These are phyloP conservation scores for Thielaviopsis euricoi DNA, from an alignment of 2,329 filamentous ascomycete species.

Conservation along the genomic window DNA sequence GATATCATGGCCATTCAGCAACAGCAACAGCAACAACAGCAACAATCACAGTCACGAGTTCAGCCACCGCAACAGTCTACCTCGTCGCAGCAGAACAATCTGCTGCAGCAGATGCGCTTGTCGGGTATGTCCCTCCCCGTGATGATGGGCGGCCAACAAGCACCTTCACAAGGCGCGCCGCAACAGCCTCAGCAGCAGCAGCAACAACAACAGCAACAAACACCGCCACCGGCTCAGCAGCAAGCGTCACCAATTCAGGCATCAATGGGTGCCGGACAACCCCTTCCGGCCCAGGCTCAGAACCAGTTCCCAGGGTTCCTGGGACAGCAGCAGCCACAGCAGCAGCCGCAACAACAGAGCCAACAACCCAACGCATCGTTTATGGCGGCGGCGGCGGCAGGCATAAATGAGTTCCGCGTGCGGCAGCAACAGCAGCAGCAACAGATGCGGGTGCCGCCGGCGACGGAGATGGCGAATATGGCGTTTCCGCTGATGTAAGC, in stretches of 20 bases:
- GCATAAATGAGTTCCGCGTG: slow-evolving; percentile 4
- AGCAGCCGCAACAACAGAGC: background rate
- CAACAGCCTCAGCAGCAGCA: background rate
- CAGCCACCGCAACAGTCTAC: background rate
- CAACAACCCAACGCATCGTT: background rate
- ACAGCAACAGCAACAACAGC: slow-evolving; percentile 1
- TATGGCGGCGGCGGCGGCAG: background rate
- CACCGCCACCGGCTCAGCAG: background rate
- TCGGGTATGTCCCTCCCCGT: background rate
- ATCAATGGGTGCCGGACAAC: background rate
- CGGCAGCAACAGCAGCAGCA: background rate
- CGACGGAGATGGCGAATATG: background rate
- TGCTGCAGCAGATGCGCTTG: slow-evolving; percentile 1
- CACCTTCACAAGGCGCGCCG: background rate
- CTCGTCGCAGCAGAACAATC: background rate
- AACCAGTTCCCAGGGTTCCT: background rate
- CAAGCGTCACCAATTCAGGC: background rate
- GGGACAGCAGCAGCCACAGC: background rate
- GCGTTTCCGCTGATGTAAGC: slow-evolving; percentile 6
- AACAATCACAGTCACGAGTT: background rate
- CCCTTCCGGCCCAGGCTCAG: background rate
- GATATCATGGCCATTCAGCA: slow-evolving; percentile 9
- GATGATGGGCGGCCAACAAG: background rate
- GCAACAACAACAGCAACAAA: background rate
- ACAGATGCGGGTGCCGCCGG: background rate